Base-by-base conservation (phyloP, 2,329 filamentous ascomycete genomes). In the Coleophoma cylindrospora region DNA sequence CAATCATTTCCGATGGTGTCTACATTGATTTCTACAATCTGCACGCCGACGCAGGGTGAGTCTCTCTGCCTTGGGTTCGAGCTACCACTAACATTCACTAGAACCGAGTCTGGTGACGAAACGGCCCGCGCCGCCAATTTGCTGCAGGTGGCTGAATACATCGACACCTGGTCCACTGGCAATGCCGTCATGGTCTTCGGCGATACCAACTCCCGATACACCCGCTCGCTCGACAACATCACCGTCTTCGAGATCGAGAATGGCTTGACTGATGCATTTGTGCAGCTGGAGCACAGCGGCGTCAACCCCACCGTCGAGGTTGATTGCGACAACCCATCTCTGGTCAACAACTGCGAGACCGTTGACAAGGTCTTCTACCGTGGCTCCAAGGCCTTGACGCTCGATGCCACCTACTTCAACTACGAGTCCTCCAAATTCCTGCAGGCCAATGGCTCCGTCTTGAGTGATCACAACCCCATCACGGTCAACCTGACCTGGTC, bases 141-240 rank as follows among this genome's bases (percentile, higher is more conserved):
- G 27, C 67, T 76, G 49, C 82, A 87, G 65, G 72, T 87, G 0
- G 71, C 77, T 2, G 68, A 72, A 48, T 77, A 82, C 62, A 81
- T 86, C 59, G 69, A 74, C 40, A 64, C 68, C 7, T 74, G 76
- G 68, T 84, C 79, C 3, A 59, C 53, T 1, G 82, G 80, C 19
- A 84, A 84, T 54, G 74, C 83, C 1, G 82, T 87, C 0, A 62
- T 87, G 32, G 70, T 87, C 11, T 80, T 76, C 51, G 84, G 84
- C 45, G 83, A 87, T 64, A 81, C 79, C 19, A 87, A 87, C 67
- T 76, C 76, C 50, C 77, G 81, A 17, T 87, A 86, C 67, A 83
- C 80, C 2, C 75, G 79, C 14, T 62, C 72, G 1, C 70, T 64
- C 9, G 79, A 84, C 64, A 76, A 74, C 36, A 74, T 80, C 45